A percentile compares a stretch with the other conserved stretches of the same genome.
Conservation (phyloP, 2,329 filamentous ascomycete genomes). For the Epichloe coenophiala region DNA sequence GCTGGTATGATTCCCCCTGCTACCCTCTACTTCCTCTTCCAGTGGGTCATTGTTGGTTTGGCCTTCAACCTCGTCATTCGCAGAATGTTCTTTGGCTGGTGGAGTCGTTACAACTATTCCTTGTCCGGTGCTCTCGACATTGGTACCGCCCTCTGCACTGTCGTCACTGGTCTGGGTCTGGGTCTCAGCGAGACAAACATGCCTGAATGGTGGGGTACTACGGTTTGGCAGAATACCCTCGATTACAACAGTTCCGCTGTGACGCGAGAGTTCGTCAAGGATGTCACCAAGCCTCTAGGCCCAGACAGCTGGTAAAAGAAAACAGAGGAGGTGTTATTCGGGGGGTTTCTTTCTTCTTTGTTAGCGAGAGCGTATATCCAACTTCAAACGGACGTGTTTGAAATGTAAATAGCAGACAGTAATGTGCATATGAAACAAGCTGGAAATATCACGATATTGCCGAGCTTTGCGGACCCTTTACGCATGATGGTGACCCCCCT, state of each 20-base stretch:
- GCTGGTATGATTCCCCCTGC: conserved; percentile 38
- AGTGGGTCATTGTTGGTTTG: conserved; percentile 41
- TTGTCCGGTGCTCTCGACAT: conserved; percentile 44
- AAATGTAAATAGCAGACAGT: background rate
- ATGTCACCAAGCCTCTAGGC: conserved; percentile 15
- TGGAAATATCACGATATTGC: background rate
- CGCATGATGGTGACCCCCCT: too few relatives aligned
- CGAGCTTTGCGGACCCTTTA: too few relatives aligned
- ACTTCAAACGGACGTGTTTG: background rate
- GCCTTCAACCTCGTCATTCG: conserved; percentile 42
- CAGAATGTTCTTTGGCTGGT: conserved; percentile 40
- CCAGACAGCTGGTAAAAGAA: conserved; percentile 14
- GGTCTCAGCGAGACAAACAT: conserved; percentile 30
- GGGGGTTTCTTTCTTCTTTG: too few relatives aligned
- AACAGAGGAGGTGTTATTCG: background rate
- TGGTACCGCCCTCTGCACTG: conserved; percentile 42
- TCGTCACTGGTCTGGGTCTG: conserved; percentile 36
- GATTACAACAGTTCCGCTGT: conserved; percentile 16
- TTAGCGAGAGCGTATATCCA: background rate
- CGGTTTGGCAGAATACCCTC: conserved; percentile 16
- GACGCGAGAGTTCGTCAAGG: conserved; percentile 13
- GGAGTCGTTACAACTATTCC: conserved; percentile 45
- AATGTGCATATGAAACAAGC: background rate
- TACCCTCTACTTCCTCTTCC: conserved; percentile 39
- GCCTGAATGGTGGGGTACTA: conserved; percentile 36